Evolutionary conservation across 495 filamentous ascomycete genomes (phyloP).

Genomic region (Lasiosphaeris hirsuta): DNA sequence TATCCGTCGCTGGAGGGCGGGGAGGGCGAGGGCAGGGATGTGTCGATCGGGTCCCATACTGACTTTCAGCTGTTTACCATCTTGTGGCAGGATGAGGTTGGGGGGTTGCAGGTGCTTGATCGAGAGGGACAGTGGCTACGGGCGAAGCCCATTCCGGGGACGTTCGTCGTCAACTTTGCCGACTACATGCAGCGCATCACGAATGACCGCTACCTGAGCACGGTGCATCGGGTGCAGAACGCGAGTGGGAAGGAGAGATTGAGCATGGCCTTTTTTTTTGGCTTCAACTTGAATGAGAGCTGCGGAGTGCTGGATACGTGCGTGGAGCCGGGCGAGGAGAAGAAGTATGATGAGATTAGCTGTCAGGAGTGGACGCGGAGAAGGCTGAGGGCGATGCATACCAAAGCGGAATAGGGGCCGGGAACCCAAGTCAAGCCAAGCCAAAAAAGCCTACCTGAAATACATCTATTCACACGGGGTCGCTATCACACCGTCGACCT

Average conservation of each 20-base stretch:
- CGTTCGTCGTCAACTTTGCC: constrained; percentile 65
- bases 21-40: constrained; percentile 5
- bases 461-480: no score
- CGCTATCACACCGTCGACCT: no score
- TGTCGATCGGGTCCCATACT: constrained; percentile 55
- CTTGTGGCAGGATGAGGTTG: constrained; percentile 52
- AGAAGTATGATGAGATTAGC: constrained; percentile 55
- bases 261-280: constrained; percentile 61
- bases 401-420: not conserved
- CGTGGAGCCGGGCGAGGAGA: constrained; percentile 46
- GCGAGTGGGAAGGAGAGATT: constrained; percentile 41
- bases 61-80: constrained; percentile 62
- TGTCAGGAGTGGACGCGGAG: constrained; percentile 45
- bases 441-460: no score
- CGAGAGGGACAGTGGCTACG: constrained; percentile 55
- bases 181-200: constrained; percentile 64
- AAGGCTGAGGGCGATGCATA: constrained; percentile 29
- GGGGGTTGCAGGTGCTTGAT: constrained; percentile 54
- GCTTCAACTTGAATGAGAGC: constrained; percentile 47
- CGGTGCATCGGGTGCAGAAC: constrained; percentile 59
- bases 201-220: constrained; percentile 58
- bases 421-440: no score
- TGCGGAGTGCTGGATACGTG: constrained; percentile 51
- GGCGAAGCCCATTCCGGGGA: constrained; percentile 52
- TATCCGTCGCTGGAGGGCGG: constrained; percentile 20